Evolutionary conservation across 352 stramenopile species (phyloP), one percentile per base, ranked within the genome.

Genomic region (Globisporangium echinulatum): DNA sequence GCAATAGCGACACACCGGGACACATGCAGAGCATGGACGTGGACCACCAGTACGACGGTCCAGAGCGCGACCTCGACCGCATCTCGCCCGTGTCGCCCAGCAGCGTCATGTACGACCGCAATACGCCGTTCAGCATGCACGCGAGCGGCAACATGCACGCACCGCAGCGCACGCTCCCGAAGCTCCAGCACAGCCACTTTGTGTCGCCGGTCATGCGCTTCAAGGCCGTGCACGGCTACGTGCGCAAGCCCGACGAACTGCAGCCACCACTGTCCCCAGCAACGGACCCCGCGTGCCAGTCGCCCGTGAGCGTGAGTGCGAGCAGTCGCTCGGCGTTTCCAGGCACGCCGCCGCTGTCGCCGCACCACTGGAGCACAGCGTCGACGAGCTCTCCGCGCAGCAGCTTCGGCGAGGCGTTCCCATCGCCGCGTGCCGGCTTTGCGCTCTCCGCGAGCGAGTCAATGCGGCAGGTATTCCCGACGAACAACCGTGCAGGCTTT

Each of bases 201-300:
- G 39, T 46, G 51, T 82, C 78, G 54, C 75, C 74, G 17, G 49
- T 86, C 9, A 82, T 65, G 58, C 74, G 81, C 5, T 90, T 90
- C 61, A 86, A 85, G 57, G 74, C 85, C 48, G 69, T 69, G 42
- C 74, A 87, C 11, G 81, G 78, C 25, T 86, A 80, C 62, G 82
- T 79, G 55, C 75, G 71, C 54, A 79, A 82, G 58, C 57, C 14
- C 17, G 52, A 47, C 36, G 42, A 44, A 52, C 46, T 33, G 46
- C 38, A 43, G 25, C 25, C n/a, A 25, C 42, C 36, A 42, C 40
- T 62, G 66, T 71, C 51, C 59, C 39, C 58, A 13, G 40, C 40
- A 44, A 13, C 40, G 40, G 52, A 57, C 11, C 39, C 39, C 3
- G n/a, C 38, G 39, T 49, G 39, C 52, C 38, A 49, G 11, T 57